These are phyloP conservation scores for Alternaria triticimaculans DNA, from an alignment of 2,329 filamentous ascomycete species.

Conservation along the genomic window DNA sequence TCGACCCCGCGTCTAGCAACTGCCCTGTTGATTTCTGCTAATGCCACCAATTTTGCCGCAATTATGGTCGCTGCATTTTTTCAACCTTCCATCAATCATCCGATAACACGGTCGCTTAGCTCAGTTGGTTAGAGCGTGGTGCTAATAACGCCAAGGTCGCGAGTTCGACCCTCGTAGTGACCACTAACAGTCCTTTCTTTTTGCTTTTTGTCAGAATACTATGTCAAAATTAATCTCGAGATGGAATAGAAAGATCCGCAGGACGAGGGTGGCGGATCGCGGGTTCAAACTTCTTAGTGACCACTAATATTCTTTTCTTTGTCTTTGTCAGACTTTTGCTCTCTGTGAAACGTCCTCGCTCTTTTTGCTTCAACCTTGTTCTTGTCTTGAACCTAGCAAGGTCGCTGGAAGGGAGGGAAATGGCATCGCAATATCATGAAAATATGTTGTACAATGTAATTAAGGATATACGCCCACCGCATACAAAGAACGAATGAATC, in stretches of 20 bases:
- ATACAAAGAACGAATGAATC: rapidly evolving
- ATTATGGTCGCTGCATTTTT: rapidly evolving
- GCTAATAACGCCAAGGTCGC: slow-evolving; percentile 31
- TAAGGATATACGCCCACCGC: neutral
- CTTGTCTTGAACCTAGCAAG: neutral
- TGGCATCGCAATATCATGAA: neutral
- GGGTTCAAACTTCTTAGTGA: neutral
- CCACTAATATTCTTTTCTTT: neutral
- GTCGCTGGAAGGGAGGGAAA: neutral
- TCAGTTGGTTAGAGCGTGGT: slow-evolving; percentile 34
- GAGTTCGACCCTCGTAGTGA: slow-evolving; percentile 34
- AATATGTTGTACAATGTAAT: neutral
- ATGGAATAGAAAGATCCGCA: neutral
- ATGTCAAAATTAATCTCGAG: neutral
- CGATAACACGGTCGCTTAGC: slow-evolving; percentile 25
- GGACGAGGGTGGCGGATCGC: neutral
- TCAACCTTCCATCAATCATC: neutral
- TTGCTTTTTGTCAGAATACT: neutral
- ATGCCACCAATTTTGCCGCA: too few relatives aligned
- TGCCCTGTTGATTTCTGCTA: too few relatives aligned
- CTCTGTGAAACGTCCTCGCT: neutral
- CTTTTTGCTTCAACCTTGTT: neutral
- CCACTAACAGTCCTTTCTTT: slow-evolving; percentile 3
- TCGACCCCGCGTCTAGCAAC: neutral
- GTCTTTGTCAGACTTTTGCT: neutral